Conservation (phyloP, 2,329 filamentous ascomycete genomes). For the Fusarium sp. region DNA sequence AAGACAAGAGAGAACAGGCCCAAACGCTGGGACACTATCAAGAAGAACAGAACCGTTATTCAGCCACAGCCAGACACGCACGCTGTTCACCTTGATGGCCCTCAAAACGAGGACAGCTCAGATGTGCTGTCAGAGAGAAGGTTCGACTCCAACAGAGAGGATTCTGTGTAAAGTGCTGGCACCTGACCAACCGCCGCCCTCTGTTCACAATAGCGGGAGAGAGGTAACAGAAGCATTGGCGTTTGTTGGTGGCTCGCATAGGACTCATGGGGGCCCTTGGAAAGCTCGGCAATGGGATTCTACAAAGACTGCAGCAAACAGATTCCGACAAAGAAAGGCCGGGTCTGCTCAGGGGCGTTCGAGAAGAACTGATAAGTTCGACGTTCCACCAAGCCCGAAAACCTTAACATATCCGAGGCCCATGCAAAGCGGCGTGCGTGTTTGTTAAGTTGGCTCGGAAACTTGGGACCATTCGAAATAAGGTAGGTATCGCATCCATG, state of each 20-base stretch:
- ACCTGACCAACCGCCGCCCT: background rate
- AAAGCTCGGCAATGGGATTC: constrained; percentile 8
- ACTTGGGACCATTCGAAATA: background rate
- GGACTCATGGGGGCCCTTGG: background rate
- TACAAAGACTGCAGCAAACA: constrained; percentile 7
- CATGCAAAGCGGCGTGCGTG: constrained; percentile 2
- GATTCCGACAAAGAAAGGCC: background rate
- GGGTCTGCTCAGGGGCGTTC: background rate
- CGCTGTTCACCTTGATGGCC: background rate
- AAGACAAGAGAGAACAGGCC: background rate
- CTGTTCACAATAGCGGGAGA: background rate
- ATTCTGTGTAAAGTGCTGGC: background rate
- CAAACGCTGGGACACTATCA: background rate
- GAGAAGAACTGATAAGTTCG: background rate
- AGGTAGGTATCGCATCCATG: background rate
- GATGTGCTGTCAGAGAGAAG: background rate
- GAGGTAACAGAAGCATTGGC: background rate
- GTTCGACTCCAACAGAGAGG: background rate
- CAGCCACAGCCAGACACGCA: background rate
- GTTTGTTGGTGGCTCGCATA: background rate
- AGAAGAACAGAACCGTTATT: background rate
- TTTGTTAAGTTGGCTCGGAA: background rate
- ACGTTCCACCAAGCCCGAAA: constrained; percentile 2
- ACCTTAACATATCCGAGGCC: background rate
- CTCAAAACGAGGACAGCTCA: background rate